phyloP scores from a whole-genome alignment of 1,139 yeast genomes.

The Candida pseudoviswanathii region DNA sequence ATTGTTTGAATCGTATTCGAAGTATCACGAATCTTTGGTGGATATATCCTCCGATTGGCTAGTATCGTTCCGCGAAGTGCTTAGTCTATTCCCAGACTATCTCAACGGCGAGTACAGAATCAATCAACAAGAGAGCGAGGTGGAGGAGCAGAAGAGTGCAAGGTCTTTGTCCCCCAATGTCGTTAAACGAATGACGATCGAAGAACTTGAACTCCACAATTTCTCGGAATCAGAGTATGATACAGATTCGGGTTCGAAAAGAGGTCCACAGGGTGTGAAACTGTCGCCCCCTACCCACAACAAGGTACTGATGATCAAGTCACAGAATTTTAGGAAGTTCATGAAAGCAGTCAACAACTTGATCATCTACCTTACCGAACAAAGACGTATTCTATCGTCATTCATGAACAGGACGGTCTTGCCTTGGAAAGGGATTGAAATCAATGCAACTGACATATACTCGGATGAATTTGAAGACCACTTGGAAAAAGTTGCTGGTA shows the following conservation, averaged over 20 bases:
- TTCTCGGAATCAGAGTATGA: slow-evolving; percentile 18
- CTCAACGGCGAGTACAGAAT: slow-evolving; percentile 28
- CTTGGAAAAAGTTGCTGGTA: slow-evolving; percentile 37
- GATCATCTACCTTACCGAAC: slow-evolving; percentile 58
- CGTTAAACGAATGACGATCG: slow-evolving; percentile 29
- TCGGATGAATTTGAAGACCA: slow-evolving; percentile 18
- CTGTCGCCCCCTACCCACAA: slow-evolving; percentile 18
- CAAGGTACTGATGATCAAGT: slow-evolving; percentile 11
- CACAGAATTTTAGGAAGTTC: slow-evolving; percentile 28
- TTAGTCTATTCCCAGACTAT: slow-evolving; percentile 43
- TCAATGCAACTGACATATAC: slow-evolving; percentile 44
- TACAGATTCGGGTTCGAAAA: slow-evolving; percentile 30
- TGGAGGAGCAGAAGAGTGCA: background rate
- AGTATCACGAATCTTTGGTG: slow-evolving; percentile 44
- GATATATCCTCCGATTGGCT: slow-evolving; percentile 49
- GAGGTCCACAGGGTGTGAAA: background rate
- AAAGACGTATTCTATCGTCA: slow-evolving; percentile 49
- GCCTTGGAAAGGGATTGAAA: slow-evolving; percentile 48
- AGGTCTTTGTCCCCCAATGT: slow-evolving; percentile 25
- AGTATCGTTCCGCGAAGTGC: slow-evolving; percentile 35
- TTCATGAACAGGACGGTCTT: slow-evolving; percentile 39
- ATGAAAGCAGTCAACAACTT: slow-evolving; percentile 51
- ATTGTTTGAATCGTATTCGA: slow-evolving; percentile 37
- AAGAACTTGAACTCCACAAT: slow-evolving; percentile 23
- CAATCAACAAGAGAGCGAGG: slow-evolving; percentile 7